Conservation (phyloP, 495 filamentous ascomycete genomes). For the Penicillium fimorum region DNA sequence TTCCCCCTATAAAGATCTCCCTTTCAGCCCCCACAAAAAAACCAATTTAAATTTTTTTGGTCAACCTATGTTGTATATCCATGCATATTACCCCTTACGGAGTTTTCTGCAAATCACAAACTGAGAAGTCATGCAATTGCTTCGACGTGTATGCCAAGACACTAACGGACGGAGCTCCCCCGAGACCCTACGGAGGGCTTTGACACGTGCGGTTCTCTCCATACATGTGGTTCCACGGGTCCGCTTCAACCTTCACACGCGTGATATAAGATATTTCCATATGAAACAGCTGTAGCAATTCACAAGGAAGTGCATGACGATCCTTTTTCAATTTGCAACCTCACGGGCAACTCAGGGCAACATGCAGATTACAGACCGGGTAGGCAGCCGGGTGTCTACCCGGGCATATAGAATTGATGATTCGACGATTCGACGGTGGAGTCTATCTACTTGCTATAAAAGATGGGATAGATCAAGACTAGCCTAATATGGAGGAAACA, state of each 20-base stretch:
- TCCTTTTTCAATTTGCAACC: not conserved
- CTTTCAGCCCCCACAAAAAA: not conserved
- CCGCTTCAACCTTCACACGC: too few species aligned
- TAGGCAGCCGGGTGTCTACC: not conserved
- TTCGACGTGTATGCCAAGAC: not conserved
- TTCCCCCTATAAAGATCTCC: not conserved
- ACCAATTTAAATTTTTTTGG: not conserved
- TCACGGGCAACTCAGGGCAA: not conserved
- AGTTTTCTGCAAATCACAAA: not conserved
- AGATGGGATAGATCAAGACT: not conserved
- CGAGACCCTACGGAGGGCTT: not conserved
- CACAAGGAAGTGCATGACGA: not conserved
- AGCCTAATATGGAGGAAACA: not conserved
- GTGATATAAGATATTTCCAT: too few species aligned
- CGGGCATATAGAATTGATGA: not conserved
- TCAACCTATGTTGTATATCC: not conserved
- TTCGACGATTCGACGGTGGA: not conserved
- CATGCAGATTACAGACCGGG: not conserved
- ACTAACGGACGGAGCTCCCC: not conserved
- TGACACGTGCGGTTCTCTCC: not conserved
- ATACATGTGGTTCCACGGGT: not conserved
- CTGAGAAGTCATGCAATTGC: not conserved
- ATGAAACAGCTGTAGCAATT: not conserved
- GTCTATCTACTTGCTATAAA: not conserved
- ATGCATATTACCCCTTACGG: not conserved